Conservation (phyloP, 805 yeast species). For the Candida ipomoeae region DNA sequence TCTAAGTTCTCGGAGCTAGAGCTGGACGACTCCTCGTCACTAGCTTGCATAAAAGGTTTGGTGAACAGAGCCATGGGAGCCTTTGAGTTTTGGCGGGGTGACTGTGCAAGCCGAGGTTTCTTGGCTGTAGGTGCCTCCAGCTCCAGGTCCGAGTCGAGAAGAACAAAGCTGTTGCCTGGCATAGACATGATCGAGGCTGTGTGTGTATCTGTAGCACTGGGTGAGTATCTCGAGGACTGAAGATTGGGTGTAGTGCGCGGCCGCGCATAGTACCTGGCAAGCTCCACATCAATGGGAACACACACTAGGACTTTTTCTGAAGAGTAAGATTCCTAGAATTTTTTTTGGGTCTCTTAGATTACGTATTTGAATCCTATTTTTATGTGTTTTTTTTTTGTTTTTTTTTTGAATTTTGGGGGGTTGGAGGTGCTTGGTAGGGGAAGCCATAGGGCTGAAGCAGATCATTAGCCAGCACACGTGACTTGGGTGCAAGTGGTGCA, state of each 20-base stretch:
- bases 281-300: not conserved
- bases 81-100: not conserved
- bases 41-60: slow-evolving; percentile 17
- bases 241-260: not conserved
- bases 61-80: slow-evolving; percentile 10
- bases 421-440: no score
- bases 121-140: slow-evolving; percentile 9
- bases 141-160: slow-evolving; percentile 17
- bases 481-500: no score
- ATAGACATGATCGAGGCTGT: not conserved
- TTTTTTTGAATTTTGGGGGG: no score
- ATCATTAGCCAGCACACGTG: no score
- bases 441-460: no score
- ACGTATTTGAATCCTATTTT: no score
- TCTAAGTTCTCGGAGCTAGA: not conserved
- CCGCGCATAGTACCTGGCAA: not conserved
- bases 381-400: no score
- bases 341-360: no score
- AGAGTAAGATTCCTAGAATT: no score
- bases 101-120: slow-evolving; percentile 5
- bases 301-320: not conserved
- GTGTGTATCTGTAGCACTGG: not conserved
- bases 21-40: slow-evolving; percentile 6
- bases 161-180: slow-evolving; percentile 9
- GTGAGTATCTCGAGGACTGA: not conserved